Conservation (phyloP, 2,329 filamentous ascomycete genomes). For the Chalaropsis ovoidea region DNA sequence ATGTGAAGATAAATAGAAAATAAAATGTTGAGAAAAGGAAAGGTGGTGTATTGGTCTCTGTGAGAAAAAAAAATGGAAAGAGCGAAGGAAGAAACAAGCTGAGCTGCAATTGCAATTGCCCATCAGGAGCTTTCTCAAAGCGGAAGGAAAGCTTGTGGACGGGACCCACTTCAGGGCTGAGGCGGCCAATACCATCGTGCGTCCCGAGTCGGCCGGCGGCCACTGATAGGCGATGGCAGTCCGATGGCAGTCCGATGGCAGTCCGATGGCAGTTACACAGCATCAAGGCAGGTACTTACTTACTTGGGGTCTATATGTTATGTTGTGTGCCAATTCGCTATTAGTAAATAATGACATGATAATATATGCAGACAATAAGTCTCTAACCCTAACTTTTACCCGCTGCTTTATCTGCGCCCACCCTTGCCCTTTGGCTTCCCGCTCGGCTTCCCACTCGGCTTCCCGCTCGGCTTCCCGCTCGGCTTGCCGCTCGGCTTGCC, state of each 20-base stretch:
- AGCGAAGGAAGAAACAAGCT: not conserved
- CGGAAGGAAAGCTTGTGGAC: not conserved
- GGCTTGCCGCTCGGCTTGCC: conserved; percentile 16
- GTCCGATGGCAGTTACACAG: too few species aligned
- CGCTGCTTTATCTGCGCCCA: conserved; percentile 25
- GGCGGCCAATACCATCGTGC: not conserved
- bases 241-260: too few species aligned
- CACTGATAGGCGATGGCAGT: not conserved
- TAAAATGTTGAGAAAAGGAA: not conserved
- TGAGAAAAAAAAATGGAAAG: not conserved
- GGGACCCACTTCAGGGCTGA: not conserved
- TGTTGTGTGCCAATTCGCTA: conserved; percentile 1
- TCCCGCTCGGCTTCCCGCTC: conserved; percentile 26
- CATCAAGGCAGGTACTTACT: too few species aligned
- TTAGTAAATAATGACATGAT: conserved; percentile 9
- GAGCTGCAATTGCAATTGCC: too few species aligned
- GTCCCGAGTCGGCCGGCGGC: not conserved
- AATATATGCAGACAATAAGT: not conserved
- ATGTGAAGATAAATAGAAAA: not conserved
- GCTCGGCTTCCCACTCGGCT: not conserved
- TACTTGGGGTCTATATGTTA: not conserved
- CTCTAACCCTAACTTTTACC: not conserved
- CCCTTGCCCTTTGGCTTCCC: conserved; percentile 27
- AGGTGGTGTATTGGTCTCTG: not conserved
- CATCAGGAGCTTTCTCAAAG: not conserved